phyloP scores from a whole-genome alignment of 106 monocot species.

The Hemerocallis citrina region DNA sequence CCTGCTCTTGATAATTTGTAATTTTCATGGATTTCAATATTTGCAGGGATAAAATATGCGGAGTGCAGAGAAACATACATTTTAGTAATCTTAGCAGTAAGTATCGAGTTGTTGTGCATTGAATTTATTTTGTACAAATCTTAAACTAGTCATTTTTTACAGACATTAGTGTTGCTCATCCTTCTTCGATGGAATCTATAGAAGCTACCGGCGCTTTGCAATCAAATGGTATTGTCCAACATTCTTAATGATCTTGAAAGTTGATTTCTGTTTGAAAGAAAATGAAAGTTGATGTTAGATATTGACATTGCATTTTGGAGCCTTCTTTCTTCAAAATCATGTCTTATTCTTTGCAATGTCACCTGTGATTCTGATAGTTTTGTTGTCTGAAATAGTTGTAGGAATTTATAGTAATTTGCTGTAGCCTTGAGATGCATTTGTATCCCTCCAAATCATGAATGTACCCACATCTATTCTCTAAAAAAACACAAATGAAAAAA shows the following conservation, averaged over 20 bases:
- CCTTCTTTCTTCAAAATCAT: too few species aligned
- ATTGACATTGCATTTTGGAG: too few species aligned
- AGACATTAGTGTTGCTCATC: slow-evolving; percentile 5
- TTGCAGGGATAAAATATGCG: slow-evolving; percentile 73
- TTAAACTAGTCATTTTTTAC: background rate
- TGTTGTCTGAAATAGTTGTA: too few species aligned
- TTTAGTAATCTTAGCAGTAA: slow-evolving; percentile 69
- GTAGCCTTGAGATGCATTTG: too few species aligned
- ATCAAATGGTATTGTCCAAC: slow-evolving; percentile 5
- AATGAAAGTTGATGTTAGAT: too few species aligned
- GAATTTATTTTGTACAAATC: background rate
- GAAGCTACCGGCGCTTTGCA: slow-evolving; percentile 5
- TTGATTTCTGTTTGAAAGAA: background rate
- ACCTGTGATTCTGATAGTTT: too few species aligned
- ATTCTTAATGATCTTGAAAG: too few species aligned
- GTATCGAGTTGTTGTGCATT: slow-evolving; percentile 7
- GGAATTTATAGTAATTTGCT: too few species aligned
- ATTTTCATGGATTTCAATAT: background rate
- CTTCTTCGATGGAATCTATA: slow-evolving; percentile 10
- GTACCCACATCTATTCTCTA: too few species aligned
- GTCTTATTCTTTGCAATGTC: too few species aligned
- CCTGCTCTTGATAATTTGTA: background rate
- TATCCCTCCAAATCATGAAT: too few species aligned
- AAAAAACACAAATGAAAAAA: too few species aligned
- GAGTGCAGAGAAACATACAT: slow-evolving; percentile 74